phyloP scores from a whole-genome alignment of 345 rosid species.

The Eucalyptus lansdowneana region DNA sequence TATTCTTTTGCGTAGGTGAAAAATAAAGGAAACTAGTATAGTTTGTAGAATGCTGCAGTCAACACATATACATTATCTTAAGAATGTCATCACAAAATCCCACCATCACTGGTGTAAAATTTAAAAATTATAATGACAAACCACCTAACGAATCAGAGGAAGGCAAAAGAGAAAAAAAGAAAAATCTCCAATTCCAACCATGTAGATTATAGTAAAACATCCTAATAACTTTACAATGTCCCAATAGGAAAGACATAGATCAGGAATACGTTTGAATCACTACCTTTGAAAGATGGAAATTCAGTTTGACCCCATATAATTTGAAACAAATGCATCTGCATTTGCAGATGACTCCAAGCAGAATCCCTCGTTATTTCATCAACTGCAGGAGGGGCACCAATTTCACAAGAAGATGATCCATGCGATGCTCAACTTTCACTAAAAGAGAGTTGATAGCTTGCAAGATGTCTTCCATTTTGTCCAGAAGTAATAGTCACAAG shows the following conservation, averaged over 20 bases:
- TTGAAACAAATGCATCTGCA: constrained; percentile 31
- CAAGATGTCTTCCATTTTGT: constrained; percentile 8
- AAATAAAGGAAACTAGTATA: neutral
- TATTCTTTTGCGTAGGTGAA: neutral
- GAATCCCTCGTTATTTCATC: constrained; percentile 12
- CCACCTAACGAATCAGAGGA: no score
- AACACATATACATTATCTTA: neutral
- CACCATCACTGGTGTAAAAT: neutral
- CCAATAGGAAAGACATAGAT: no score
- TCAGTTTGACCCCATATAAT: constrained; percentile 27
- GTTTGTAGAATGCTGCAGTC: neutral
- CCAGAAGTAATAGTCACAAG: constrained; percentile 31
- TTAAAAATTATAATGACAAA: no score
- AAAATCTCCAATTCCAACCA: no score
- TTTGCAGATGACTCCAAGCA: constrained; percentile 18
- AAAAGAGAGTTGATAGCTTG: constrained; percentile 13
- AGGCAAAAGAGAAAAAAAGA: no score
- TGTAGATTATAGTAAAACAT: no score
- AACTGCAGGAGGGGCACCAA: constrained; percentile 5
- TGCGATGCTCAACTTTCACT: constrained; percentile 23
- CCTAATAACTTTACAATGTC: no score
- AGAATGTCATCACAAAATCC: neutral
- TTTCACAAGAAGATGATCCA: constrained; percentile 35
- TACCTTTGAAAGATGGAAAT: constrained; percentile 51
- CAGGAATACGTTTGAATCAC: neutral